A percentile compares a stretch with the other conserved stretches of the same genome.
These are phyloP conservation scores for Meyerozyma guilliermondii DNA, from an alignment of 1,139 yeast genomes.

Conservation along the genomic window DNA sequence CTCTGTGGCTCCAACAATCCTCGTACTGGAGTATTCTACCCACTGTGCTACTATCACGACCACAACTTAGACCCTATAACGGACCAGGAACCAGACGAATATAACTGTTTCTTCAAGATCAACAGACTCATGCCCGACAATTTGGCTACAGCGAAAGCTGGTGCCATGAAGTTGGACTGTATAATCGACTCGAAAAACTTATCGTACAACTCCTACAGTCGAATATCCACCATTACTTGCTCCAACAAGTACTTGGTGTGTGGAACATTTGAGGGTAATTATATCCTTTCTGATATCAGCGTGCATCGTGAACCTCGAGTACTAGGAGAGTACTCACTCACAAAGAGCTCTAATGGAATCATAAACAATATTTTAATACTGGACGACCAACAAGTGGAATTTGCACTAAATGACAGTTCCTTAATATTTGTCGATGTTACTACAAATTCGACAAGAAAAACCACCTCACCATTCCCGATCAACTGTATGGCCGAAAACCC, in stretches of 20 bases:
- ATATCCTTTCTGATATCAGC: conserved; percentile 31
- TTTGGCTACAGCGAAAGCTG: conserved; percentile 16
- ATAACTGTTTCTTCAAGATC: conserved; percentile 32
- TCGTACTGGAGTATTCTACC: conserved; percentile 35
- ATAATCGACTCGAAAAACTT: conserved; percentile 37
- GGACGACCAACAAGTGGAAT: conserved; percentile 16
- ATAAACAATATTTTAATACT: conserved; percentile 47
- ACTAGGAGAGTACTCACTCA: conserved; percentile 35
- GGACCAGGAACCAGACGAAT: conserved; percentile 16
- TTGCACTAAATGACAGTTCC: conserved; percentile 46
- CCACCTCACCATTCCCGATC: conserved; percentile 41
- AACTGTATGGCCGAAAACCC: conserved; percentile 45
- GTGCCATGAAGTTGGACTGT: conserved; percentile 27
- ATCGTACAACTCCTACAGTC: conserved; percentile 26
- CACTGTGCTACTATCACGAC: conserved; percentile 36
- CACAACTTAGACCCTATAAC: conserved; percentile 21
- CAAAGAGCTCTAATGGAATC: conserved; percentile 45
- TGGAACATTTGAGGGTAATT: conserved; percentile 56
- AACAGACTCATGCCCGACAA: conserved; percentile 29
- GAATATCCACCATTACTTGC: conserved; percentile 47
- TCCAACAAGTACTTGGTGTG: conserved; percentile 39
- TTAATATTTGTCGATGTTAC: conserved; percentile 37
- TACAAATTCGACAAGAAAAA: conserved; percentile 3
- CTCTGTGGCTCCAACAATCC: conserved; percentile 38
- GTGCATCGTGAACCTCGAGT: conserved; percentile 19